Evolutionary conservation across 2,329 filamentous ascomycete genomes (phyloP).

Genomic region (Pseudogymnoascus sp.): DNA sequence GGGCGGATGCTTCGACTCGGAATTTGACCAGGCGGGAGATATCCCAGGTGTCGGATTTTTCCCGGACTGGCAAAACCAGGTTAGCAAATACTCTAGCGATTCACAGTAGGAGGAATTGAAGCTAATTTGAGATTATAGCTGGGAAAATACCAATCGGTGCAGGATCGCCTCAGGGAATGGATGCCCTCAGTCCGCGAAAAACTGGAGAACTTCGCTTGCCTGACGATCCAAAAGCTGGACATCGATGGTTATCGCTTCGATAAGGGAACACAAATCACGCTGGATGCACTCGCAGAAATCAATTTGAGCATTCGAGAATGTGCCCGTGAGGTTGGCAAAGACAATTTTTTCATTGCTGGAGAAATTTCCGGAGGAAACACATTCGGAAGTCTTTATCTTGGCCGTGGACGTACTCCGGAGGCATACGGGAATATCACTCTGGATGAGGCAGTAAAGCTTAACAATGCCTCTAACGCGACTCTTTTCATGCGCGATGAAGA

Average conservation of each 20-base stretch:
- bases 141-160: conserved; percentile 59
- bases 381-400: conserved; percentile 54
- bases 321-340: conserved; percentile 48
- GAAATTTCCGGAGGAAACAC: conserved; percentile 58
- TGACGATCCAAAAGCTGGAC: conserved; percentile 54
- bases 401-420: conserved; percentile 51
- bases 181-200: conserved; percentile 49
- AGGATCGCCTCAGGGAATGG: conserved; percentile 62
- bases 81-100: neutral
- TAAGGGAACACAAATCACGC: conserved; percentile 58
- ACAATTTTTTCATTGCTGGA: conserved; percentile 58
- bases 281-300: conserved; percentile 55
- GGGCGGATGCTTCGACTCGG: conserved; percentile 39
- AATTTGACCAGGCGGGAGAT: conserved; percentile 50
- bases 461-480: conserved; percentile 13
- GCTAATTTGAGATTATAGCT: conserved; percentile 58
- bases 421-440: conserved; percentile 31
- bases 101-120: conserved; percentile 50
- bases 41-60: conserved; percentile 31
- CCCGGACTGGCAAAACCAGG: conserved; percentile 3
- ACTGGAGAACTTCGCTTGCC: conserved; percentile 55
- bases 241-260: conserved; percentile 62
- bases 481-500: conserved; percentile 41
- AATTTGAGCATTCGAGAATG: conserved; percentile 52
- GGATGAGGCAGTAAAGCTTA: conserved; percentile 6